phyloP scores from a whole-genome alignment of 192 early-diverging fungal genomes.

The Coemansia sp. region DNA sequence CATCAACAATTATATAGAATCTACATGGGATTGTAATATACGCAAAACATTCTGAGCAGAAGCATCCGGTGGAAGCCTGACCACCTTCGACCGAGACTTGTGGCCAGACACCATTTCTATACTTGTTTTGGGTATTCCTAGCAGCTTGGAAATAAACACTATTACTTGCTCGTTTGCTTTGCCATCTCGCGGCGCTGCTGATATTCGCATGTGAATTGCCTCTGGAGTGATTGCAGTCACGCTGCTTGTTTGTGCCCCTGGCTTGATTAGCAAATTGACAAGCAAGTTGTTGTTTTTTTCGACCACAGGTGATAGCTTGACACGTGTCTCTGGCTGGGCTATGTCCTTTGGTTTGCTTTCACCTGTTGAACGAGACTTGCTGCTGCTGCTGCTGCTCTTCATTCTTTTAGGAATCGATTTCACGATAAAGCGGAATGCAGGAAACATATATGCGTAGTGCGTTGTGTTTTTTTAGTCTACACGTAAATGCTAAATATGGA shows the following conservation, averaged over 20 bases:
- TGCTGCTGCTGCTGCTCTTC: neutral
- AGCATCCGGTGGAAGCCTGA: neutral
- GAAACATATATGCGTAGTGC: neutral
- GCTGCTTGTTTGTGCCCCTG: conserved; percentile 3
- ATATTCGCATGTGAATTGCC: conserved; percentile 13
- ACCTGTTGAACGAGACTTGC: neutral
- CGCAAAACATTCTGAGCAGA: neutral
- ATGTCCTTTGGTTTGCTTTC: neutral
- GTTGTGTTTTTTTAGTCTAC: too few species aligned
- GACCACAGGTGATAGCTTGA: neutral
- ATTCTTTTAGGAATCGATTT: neutral
- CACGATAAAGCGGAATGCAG: neutral
- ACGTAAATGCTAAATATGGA: too few species aligned
- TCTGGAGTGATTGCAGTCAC: conserved; percentile 1
- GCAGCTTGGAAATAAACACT: conserved; percentile 11
- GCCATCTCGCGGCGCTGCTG: conserved; percentile 27
- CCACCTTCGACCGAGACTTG: conserved; percentile 7
- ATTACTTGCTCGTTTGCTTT: conserved; percentile 23
- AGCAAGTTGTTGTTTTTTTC: neutral
- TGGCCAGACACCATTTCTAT: conserved; percentile 6
- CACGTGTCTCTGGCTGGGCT: neutral
- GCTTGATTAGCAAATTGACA: conserved; percentile 10
- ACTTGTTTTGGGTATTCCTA: conserved; percentile 8
- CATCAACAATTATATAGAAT: neutral
- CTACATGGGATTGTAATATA: conserved; percentile 3